Conservation (phyloP, 331 rosid species). For the Malus hybrid region DNA sequence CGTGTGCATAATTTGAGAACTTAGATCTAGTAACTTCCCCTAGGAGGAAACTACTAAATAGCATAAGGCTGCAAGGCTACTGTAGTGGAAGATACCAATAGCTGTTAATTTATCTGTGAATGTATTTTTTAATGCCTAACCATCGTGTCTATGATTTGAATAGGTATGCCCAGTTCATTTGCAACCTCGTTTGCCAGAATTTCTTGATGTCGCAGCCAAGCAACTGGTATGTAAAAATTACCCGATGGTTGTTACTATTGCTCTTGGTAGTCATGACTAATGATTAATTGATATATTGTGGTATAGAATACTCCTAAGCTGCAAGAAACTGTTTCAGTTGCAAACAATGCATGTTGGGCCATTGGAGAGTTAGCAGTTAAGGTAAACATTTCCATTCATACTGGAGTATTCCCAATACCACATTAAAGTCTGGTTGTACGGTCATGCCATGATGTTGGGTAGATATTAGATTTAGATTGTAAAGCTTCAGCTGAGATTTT, state of each 20-base stretch:
- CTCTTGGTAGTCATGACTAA: constrained; percentile 16
- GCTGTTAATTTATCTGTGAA: neutral
- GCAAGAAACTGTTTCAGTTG: constrained; percentile 79
- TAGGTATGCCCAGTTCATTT: constrained; percentile 85
- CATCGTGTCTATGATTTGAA: constrained; percentile 12
- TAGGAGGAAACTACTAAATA: neutral
- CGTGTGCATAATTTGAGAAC: neutral
- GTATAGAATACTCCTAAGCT: constrained; percentile 72
- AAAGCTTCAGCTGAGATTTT: neutral
- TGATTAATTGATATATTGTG: constrained; percentile 5
- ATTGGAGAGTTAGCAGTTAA: constrained; percentile 96
- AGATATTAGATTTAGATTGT: neutral
- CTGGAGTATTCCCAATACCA: neutral
- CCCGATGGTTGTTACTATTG: neutral
- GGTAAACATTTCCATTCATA: constrained; percentile 29
- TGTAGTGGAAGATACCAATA: neutral
- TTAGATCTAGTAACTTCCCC: neutral
- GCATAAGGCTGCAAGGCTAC: neutral
- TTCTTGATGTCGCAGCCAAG: constrained; percentile 79
- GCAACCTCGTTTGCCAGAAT: constrained; percentile 73
- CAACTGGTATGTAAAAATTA: constrained; percentile 67
- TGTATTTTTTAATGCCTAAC: neutral
- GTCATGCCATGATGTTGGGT: neutral
- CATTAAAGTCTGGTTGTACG: neutral
- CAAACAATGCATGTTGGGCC: constrained; percentile 99